phyloP scores from a whole-genome alignment of 2,329 filamentous ascomycete species.

The Talaromyces piceae region DNA sequence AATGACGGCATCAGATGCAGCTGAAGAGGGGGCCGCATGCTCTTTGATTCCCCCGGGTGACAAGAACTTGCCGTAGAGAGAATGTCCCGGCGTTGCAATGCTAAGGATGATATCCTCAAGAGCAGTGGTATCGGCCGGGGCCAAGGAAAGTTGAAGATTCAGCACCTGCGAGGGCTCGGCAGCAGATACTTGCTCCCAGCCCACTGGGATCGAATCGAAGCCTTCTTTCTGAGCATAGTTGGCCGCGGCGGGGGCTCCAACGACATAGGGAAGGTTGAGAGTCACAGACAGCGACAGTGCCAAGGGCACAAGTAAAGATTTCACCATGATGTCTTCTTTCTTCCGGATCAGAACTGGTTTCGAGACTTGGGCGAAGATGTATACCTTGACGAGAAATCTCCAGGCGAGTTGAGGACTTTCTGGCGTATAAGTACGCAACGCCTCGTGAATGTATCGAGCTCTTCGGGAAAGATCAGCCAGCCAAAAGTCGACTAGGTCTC shows the following conservation, averaged over 20 bases:
- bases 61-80: conserved; percentile 55
- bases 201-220: not conserved
- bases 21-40: conserved; percentile 46
- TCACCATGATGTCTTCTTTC: not conserved
- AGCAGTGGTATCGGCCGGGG: conserved; percentile 29
- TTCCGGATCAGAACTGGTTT: no score
- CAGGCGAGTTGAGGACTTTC: not conserved
- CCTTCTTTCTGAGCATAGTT: not conserved
- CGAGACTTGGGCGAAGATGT: not conserved
- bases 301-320: not conserved
- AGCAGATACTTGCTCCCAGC: not conserved
- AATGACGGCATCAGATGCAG: conserved; percentile 43
- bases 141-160: not conserved
- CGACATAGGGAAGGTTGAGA: not conserved
- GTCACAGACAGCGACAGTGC: not conserved
- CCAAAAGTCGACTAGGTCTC: not conserved
- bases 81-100: conserved; percentile 53
- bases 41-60: conserved; percentile 50
- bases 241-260: not conserved
- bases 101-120: conserved; percentile 53
- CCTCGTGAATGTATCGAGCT: not conserved
- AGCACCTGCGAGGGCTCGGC: not conserved
- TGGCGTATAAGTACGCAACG: not conserved
- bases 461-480: not conserved
- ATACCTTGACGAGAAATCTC: not conserved